Evolutionary conservation across 768 basidiomycete species (phyloP), one percentile per base, ranked within the genome.

Genomic region (Podaxis carcinomalis): DNA sequence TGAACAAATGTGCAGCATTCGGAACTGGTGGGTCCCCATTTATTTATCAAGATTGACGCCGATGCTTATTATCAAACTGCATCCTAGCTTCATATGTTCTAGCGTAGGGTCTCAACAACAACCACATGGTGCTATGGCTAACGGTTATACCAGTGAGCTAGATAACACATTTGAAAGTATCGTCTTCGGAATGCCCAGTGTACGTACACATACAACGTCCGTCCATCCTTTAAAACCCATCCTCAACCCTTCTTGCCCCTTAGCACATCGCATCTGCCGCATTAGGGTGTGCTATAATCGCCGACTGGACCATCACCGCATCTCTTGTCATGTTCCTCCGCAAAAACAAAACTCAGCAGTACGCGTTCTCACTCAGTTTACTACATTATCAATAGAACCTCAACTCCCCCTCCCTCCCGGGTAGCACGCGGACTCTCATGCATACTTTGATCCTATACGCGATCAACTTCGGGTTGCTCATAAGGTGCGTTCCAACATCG

Each of bases 301-400:
- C 52, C 7, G 52, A 54, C 25, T 54, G 52, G 52, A 54, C 52
- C 36, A 54, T 54, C n/a, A 54, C 52, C n/a, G 52, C 11, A 5
- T 54, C 35, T 14, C 35, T 54, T 2, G 52, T 54, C 2, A 21
- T 21, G 14, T 54, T 54, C 52, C 52, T 54, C 36, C 52, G 28
- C 6, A 21, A 39, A 13, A 37, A 54, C 19, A 37, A 39, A n/a
- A 37, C 35, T 13, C 10, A 19, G 4, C 37, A 39, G 52, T 54
- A 54, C 14, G 35, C 14, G 35, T 37, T 3, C 21, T 4, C 28
- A 32, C 28, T 1, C 16, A 6, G 5, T 16, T 36, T 16, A 4
- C 9, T 35, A 14, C 11, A 36, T 14, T 14, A 14, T 10, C 32
- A n/a, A 10, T 5, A n/a, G 51, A 52, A n/a, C 23, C 50, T 35